Evolutionary conservation across 1,284 basidiomycete species (phyloP), one percentile per base, ranked within the genome.

Genomic region (Taiwanofungus camphoratus): DNA sequence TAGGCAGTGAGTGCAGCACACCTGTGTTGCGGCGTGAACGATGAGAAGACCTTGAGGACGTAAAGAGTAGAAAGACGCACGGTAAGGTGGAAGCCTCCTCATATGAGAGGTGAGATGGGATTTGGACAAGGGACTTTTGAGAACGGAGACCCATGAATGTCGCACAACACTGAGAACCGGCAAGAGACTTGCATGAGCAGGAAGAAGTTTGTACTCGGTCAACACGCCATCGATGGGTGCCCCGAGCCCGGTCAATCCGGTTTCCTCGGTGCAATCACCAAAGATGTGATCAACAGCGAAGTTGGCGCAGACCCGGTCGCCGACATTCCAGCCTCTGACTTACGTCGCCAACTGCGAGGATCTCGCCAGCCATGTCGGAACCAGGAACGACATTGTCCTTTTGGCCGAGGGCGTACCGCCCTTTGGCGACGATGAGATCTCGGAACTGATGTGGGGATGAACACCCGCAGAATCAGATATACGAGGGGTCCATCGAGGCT

Each of bases 351-450:
- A 80, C 56, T 3, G 69, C 66, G 29, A 79, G 60, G 37, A 84
- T 65, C 53, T 80, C 75, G 6, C 82, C 81, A 12, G 82, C 79
- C 49, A 74, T 70, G 52, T 85, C 82, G 5, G 79, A 82, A 55
- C 70, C 65, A 1, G 79, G 78, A 13, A 80, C 66, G 3, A 73
- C 51, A 31, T 73, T 57, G 3, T 56, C 52, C 22, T 59, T 60
- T 22, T 51, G 43, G 2, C 50, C 50, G 19, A 53, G 39, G 5
- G 62, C 58, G 49, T 70, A 71, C 1, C 24, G 15, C 12, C 64
- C 65, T 4, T 42, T 57, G 6, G 68, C 60, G 21, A 76, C 56
- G 9, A 57, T 36, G 12, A 75, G 53, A 54, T 76, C 73, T 32
- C 73, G 66, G 46, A 59, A 72, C 66, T 74, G 42, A 6, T 8